These are phyloP conservation scores for Metschnikowia continentalis DNA, from an alignment of 805 yeast genomes.

Conservation along the genomic window DNA sequence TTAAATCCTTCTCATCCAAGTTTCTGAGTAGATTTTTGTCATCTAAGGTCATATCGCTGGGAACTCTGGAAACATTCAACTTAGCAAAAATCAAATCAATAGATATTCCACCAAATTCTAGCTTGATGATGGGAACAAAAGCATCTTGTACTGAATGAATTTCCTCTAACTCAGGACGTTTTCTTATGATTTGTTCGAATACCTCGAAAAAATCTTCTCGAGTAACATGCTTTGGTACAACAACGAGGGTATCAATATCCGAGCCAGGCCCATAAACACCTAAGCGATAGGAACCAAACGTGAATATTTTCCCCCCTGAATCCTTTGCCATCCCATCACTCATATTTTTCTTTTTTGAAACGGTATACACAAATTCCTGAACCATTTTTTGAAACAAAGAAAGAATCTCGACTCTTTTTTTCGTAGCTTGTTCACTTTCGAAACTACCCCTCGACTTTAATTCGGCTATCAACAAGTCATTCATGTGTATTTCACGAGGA, in stretches of 20 bases:
- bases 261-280: conserved; percentile 99
- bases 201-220: conserved; percentile 86
- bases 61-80: conserved; percentile 79
- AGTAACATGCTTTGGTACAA: conserved; percentile 92
- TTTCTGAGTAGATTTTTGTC: conserved; percentile 84
- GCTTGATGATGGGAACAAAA: conserved; percentile 92
- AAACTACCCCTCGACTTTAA: conserved; percentile 81
- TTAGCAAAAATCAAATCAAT: conserved; percentile 87
- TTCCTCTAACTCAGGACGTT: conserved; percentile 81
- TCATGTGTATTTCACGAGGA: conserved; percentile 68
- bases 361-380: conserved; percentile 77
- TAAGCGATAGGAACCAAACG: conserved; percentile 88
- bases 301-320: conserved; percentile 97
- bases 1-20: conserved; percentile 83
- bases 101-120: conserved; percentile 85
- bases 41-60: conserved; percentile 64
- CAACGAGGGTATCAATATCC: conserved; percentile 95
- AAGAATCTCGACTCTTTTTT: conserved; percentile 72
- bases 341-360: conserved; percentile 81
- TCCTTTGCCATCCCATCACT: conserved; percentile 96
- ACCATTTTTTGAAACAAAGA: conserved; percentile 66
- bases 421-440: conserved; percentile 81
- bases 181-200: conserved; percentile 64
- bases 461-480: conserved; percentile 74
- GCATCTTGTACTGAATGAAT: conserved; percentile 95